phyloP scores from a whole-genome alignment of 2,329 filamentous ascomycete genomes.

The Coniochaeta hoffmannii region DNA sequence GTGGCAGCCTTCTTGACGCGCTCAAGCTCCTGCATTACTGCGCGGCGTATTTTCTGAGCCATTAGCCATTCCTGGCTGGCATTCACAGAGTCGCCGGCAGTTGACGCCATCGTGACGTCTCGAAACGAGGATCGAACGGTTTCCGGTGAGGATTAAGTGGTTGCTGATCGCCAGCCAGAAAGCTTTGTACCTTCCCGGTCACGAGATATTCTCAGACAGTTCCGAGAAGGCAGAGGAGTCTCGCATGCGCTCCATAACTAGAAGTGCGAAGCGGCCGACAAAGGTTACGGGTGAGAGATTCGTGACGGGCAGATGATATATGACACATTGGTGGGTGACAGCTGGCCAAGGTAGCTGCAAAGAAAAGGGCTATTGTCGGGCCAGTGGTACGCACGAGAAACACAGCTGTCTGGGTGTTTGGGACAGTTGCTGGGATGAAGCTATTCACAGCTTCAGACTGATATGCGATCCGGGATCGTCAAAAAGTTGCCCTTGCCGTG shows the following conservation, averaged over 20 bases:
- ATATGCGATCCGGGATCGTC: neutral
- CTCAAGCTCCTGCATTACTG: constrained; percentile 34
- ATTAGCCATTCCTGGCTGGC: constrained; percentile 20
- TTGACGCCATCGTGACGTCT: neutral
- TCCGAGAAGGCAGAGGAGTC: constrained; percentile 14
- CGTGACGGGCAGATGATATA: constrained; percentile 8
- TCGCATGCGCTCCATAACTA: constrained; percentile 26
- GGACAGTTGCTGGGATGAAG: neutral
- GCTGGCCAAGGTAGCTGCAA: neutral
- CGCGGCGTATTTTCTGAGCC: constrained; percentile 34
- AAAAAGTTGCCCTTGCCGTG: neutral
- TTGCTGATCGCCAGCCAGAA: neutral
- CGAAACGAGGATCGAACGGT: neutral
- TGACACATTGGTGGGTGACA: constrained; percentile 13
- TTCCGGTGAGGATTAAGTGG: neutral
- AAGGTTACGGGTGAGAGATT: constrained; percentile 10
- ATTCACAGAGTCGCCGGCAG: neutral
- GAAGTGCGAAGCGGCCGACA: constrained; percentile 7
- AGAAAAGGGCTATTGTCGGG: neutral
- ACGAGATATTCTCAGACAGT: constrained; percentile 22
- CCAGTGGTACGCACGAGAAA: neutral
- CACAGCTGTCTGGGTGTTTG: neutral
- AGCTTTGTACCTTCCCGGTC: constrained; percentile 12
- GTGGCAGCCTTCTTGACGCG: constrained; percentile 28
- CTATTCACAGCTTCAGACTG: neutral